phyloP scores from a whole-genome alignment of 2,329 filamentous ascomycete genomes.

The Pyrenophora tritici-repentis region DNA sequence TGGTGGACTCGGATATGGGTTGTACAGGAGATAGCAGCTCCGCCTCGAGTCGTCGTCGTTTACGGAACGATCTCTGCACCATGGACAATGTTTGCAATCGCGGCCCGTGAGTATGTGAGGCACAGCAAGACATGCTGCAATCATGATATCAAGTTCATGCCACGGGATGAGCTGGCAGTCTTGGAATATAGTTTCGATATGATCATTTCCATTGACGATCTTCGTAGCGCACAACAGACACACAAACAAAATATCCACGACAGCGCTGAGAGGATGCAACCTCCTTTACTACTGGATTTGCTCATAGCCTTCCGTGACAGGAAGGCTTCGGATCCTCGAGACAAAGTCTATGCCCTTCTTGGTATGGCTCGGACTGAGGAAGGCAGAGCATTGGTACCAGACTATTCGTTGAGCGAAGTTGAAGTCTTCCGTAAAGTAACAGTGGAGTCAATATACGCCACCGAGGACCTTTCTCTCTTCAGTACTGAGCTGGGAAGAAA shows the following conservation, averaged over 20 bases:
- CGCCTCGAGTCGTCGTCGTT: constrained; percentile 7
- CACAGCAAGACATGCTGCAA: no score
- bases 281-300: neutral
- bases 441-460: neutral
- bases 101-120: neutral
- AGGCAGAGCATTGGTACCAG: neutral
- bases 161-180: neutral
- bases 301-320: constrained; percentile 1
- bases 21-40: constrained; percentile 19
- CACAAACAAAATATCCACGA: neutral
- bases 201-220: neutral
- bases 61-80: neutral
- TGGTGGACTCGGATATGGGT: constrained; percentile 28
- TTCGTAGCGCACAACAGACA: neutral
- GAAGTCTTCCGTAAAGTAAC: neutral
- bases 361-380: constrained; percentile 2
- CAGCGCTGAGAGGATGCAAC: no score
- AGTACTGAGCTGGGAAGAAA: constrained; percentile 21
- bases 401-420: neutral
- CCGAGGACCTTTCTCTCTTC: constrained; percentile 9
- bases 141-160: neutral
- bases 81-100: neutral
- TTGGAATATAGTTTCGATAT: neutral
- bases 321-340: constrained; percentile 21
- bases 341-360: constrained; percentile 26